Conservation (phyloP, 1,139 yeast species). For the Suhomyces maxii region DNA sequence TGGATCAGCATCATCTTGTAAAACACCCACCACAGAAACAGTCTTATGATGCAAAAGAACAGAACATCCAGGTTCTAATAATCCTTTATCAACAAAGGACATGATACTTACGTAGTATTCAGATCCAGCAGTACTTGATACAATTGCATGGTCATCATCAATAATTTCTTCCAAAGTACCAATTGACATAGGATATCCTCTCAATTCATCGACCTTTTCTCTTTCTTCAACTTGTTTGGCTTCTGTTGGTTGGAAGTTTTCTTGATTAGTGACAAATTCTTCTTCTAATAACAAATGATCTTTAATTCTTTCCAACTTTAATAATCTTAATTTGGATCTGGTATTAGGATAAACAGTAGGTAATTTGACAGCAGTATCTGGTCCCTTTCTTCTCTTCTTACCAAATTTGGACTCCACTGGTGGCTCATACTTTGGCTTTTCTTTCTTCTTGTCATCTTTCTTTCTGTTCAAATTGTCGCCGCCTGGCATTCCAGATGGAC, state of each 20-base stretch:
- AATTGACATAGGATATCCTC: constrained; percentile 96
- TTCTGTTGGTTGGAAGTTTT: constrained; percentile 92
- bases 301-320: constrained; percentile 93
- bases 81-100: constrained; percentile 96
- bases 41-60: constrained; percentile 94
- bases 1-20: constrained; percentile 97
- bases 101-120: constrained; percentile 94
- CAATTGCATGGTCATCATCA: constrained; percentile 98
- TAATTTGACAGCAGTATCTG: constrained; percentile 78
- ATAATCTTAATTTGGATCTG: constrained; percentile 84
- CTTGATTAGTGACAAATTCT: constrained; percentile 94
- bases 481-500: constrained; percentile 73
- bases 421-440: constrained; percentile 94
- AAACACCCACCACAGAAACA: constrained; percentile 90
- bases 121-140: constrained; percentile 92
- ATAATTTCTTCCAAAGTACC: constrained; percentile 96
- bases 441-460: constrained; percentile 76
- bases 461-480: constrained; percentile 58
- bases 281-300: constrained; percentile 94
- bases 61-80: constrained; percentile 97
- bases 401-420: constrained; percentile 95
- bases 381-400: constrained; percentile 88
- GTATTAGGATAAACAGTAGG: constrained; percentile 92
- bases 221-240: constrained; percentile 96
- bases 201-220: constrained; percentile 88